Base-by-base conservation (phyloP, 805 yeast species). In the Torulaspora microellipsoides region DNA sequence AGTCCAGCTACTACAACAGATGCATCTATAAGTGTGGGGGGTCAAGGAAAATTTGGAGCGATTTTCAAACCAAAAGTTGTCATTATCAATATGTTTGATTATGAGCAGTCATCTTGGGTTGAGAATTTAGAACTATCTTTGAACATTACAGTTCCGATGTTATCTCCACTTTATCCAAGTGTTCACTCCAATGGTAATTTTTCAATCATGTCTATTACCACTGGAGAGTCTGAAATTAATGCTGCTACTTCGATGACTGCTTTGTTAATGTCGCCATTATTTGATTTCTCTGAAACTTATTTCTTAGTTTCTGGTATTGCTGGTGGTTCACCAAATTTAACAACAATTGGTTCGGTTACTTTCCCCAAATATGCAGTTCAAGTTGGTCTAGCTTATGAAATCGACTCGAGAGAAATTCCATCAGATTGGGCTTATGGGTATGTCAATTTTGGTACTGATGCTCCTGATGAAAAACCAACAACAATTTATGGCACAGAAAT, bases 181-280 rank as follows among this genome's bases (percentile, higher is more conserved):
- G 67, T 81, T 39, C 77, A 74, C 66, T 80, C 85, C 64, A 73
- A 72, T 45, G 54, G 66, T 29, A 69, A 77, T 65, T 74, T 70
- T 64, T 59, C 74, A 25, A 59, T 81, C 25, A 80, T 85, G 68
- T 80, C 78, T 56, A 56, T 80, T 42, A 77, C 83, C 35, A 76
- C 82, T n/a, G 86, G 86, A 42, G 85, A 80, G 64, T 81, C 80
- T 50, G 85, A 80, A 59, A 73, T 78, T 51, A 81, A 81, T 54
- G 85, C 85, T 31, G 85, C 85, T 12, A 49, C 79, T 20, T 68
- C 83, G 17, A 58, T 80, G 45, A 70, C 76, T 33, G 81, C 85
- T 6, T 62, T 81, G 49, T 59, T 74, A 9, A 66, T 78, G 58
- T 69, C 70, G 44, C 78, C 83, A 31, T 54, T 68, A 45, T 80